Evolutionary conservation across 352 stramenopile genomes (phyloP).

Genomic region (Pythium sp.): DNA sequence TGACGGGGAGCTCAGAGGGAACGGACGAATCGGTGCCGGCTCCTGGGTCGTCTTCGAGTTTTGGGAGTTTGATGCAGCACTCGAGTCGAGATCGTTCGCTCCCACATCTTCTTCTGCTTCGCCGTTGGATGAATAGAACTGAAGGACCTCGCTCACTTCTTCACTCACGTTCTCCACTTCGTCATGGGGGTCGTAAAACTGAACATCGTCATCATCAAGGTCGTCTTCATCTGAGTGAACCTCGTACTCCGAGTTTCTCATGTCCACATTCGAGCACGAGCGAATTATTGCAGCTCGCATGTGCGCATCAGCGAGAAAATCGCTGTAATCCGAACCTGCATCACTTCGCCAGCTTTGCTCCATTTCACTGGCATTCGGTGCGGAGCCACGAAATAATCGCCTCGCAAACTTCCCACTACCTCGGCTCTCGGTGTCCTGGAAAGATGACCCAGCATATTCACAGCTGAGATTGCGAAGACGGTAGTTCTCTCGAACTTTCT

Average conservation of each 20-base stretch:
- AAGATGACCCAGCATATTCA: constrained; percentile 43
- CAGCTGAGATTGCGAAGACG: constrained; percentile 65
- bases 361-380: constrained; percentile 25
- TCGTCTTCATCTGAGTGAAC: constrained; percentile 56
- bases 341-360: constrained; percentile 71
- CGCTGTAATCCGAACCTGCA: constrained; percentile 70
- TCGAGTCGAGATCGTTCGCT: neutral
- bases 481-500: constrained; percentile 61
- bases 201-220: constrained; percentile 35
- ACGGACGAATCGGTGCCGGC: neutral
- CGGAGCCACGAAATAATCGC: constrained; percentile 30
- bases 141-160: constrained; percentile 9
- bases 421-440: constrained; percentile 47
- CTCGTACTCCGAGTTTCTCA: constrained; percentile 25
- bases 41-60: neutral
- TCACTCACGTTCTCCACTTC: constrained; percentile 23
- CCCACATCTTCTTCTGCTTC: neutral
- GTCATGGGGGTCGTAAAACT: constrained; percentile 31
- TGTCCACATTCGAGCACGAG: constrained; percentile 59
- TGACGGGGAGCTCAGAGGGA: constrained; percentile 19
- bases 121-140: constrained; percentile 4
- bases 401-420: constrained; percentile 27
- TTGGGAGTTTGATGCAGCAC: neutral
- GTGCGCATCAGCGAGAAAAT: constrained; percentile 74
- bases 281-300: constrained; percentile 76